Percentiles rank a stretch among this genome's conserved stretches.
These are phyloP conservation scores for Globisporangium camurandrum DNA, from an alignment of 352 stramenopile species.

Conservation along the genomic window DNA sequence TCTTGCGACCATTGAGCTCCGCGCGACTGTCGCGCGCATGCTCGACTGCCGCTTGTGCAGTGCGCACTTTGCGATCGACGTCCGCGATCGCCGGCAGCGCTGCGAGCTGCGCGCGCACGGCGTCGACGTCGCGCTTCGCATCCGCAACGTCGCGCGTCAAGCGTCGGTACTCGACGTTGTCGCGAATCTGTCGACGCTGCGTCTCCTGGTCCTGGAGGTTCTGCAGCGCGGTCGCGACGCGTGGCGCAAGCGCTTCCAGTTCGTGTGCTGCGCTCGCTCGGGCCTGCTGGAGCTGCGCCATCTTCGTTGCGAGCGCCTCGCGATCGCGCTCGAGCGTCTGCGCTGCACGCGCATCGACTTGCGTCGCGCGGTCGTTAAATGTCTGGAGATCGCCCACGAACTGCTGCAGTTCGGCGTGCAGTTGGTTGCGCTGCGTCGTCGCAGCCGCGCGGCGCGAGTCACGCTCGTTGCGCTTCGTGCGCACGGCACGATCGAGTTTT, in stretches of 20 bases:
- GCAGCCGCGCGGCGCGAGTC: slow-evolving; percentile 21
- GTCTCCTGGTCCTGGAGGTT: slow-evolving; percentile 44
- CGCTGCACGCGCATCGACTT: slow-evolving; percentile 26
- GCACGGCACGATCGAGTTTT: slow-evolving; percentile 31
- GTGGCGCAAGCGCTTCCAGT: slow-evolving; percentile 37
- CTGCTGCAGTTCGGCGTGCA: slow-evolving; percentile 33
- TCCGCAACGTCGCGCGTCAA: slow-evolving; percentile 40
- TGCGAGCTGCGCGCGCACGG: slow-evolving; percentile 38
- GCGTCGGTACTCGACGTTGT: slow-evolving; percentile 69
- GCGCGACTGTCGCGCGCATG: slow-evolving; percentile 26
- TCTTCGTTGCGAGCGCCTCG: slow-evolving; percentile 27
- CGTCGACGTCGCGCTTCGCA: slow-evolving; percentile 26
- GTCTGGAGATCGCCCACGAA: slow-evolving; percentile 30
- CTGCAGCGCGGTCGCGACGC: slow-evolving; percentile 30
- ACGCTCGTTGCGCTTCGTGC: slow-evolving; percentile 34
- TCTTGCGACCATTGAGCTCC: slow-evolving; percentile 37
- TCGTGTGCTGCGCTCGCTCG: slow-evolving; percentile 26
- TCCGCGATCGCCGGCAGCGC: slow-evolving; percentile 40
- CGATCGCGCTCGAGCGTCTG: slow-evolving; percentile 40
- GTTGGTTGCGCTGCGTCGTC: slow-evolving; percentile 18
- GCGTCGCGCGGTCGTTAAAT: slow-evolving; percentile 33
- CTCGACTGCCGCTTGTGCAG: slow-evolving; percentile 22
- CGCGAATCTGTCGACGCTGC: slow-evolving; percentile 60
- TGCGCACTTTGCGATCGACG: slow-evolving; percentile 33
- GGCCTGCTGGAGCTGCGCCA: slow-evolving; percentile 35